phyloP scores from a whole-genome alignment of 805 yeast species.

The Yamadazyma sp. region DNA sequence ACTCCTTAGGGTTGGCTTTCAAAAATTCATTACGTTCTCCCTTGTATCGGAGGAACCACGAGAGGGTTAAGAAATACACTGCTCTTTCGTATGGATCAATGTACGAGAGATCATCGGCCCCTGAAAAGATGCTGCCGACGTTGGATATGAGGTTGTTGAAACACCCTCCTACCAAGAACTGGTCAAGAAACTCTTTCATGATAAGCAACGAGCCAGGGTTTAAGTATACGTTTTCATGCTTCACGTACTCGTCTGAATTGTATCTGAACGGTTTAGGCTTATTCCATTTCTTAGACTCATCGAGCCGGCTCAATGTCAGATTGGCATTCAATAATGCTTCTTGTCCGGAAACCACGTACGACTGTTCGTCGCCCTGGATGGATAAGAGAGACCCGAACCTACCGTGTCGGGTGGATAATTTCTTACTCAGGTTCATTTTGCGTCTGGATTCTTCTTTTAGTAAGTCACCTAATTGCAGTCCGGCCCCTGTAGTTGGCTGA shows the following conservation, averaged over 20 bases:
- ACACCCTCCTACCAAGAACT: conserved; percentile 64
- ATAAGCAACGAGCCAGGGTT: conserved; percentile 31
- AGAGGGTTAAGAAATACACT: conserved; percentile 53
- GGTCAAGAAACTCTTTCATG: conserved; percentile 48
- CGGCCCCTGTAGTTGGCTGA: conserved; percentile 19
- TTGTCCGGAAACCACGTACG: conserved; percentile 72
- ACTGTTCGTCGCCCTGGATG: conserved; percentile 55
- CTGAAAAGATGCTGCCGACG: conserved; percentile 44
- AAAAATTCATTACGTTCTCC: conserved; percentile 27
- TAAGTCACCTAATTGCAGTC: conserved; percentile 47
- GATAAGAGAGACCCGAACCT: conserved; percentile 87
- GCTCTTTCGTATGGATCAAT: conserved; percentile 41
- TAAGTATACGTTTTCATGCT: conserved; percentile 25
- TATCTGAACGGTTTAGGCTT: conserved; percentile 38
- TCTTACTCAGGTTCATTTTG: conserved; percentile 47
- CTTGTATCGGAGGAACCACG: conserved; percentile 79
- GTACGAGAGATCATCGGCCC: conserved; percentile 28
- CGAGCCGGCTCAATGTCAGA: conserved; percentile 64
- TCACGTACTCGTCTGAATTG: conserved; percentile 40
- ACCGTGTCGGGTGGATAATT: conserved; percentile 75
- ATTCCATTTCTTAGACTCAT: conserved; percentile 66
- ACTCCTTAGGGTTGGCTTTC: conserved; percentile 11
- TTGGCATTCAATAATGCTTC: conserved; percentile 51
- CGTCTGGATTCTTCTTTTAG: conserved; percentile 61
- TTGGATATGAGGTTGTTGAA: conserved; percentile 64